phyloP scores from a whole-genome alignment of 192 early-diverging fungal species.

The Coemansia umbellata region DNA sequence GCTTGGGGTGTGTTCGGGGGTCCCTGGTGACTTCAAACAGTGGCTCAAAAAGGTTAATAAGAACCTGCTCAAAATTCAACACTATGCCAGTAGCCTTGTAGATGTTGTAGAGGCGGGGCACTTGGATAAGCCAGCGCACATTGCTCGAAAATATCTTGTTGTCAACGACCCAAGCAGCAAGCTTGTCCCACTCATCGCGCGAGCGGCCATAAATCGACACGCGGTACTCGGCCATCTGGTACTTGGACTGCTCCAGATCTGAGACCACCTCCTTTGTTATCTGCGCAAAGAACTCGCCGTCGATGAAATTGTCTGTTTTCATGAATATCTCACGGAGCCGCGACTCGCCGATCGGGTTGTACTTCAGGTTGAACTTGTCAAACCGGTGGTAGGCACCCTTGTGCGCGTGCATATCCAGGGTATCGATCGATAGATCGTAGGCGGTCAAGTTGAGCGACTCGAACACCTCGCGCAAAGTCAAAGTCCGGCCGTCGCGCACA shows the following conservation, averaged over 20 bases:
- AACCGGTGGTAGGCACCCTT: constrained; percentile 94
- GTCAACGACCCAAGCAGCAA: constrained; percentile 87
- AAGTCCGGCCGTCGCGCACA: constrained; percentile 74
- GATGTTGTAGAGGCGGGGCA: constrained; percentile 86
- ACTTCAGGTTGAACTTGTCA: constrained; percentile 96
- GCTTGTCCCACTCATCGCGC: constrained; percentile 85
- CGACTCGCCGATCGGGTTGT: constrained; percentile 94
- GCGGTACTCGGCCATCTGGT: constrained; percentile 92
- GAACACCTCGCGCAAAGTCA: constrained; percentile 82
- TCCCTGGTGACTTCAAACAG: constrained; percentile 88
- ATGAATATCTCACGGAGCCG: constrained; percentile 92
- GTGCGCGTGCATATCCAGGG: constrained; percentile 95
- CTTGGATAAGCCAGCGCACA: constrained; percentile 92
- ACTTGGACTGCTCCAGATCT: constrained; percentile 89
- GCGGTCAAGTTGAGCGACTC: constrained; percentile 84
- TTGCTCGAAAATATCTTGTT: constrained; percentile 87
- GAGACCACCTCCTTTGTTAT: constrained; percentile 87
- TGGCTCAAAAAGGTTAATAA: constrained; percentile 82
- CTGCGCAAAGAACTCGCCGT: constrained; percentile 85
- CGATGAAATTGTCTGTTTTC: constrained; percentile 89
- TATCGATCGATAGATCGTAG: constrained; percentile 94
- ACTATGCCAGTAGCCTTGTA: constrained; percentile 69
- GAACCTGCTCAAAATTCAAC: constrained; percentile 69
- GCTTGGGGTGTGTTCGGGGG: constrained; percentile 76
- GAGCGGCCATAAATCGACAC: constrained; percentile 92